Evolutionary conservation across 108 stramenopile genomes (phyloP), one percentile per base, ranked within the genome.

Genomic region (Skeletonema grethae): DNA sequence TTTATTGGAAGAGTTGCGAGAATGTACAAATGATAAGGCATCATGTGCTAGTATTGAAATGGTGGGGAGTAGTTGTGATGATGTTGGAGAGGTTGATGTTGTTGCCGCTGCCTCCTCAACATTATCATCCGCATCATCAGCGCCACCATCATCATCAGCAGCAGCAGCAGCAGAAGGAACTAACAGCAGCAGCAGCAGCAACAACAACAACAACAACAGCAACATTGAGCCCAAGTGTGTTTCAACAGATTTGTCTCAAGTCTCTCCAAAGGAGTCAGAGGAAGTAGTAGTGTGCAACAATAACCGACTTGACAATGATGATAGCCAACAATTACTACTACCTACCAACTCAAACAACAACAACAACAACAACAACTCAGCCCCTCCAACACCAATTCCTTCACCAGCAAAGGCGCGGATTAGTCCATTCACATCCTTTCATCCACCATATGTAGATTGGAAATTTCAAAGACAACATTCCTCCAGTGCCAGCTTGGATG

Each of bases 391-490:
- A 65, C 69, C 64, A 3, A 24, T 48, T 24, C 39, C 72, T 9
- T 69, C 79, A 64, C 63, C 72, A 18, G 36, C 57, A 56, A 66
- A 66, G 25, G 45, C n/a, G 28, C 63, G 30, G 32, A 46, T 13
- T 41, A 61, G 15, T 16, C 45, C 61, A n/a, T 11, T 65, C 11
- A 53, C 68, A 29, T 35, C 57, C 4, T 22, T 63, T 22, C 35
- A 30, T 22, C 64, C 62, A 11, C 58, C 63, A 0, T 69, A 69
- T 22, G 63, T 65, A 6, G 68, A 80, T 59, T 80, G 79, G 79
- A 69, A 73, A 46, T 80, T 80, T 57, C 69, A 62, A 28, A 61
- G 79, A 15, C 79, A 80, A 64, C 35, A 38, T 50, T 80, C 79
- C 2, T 77, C 69, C 4, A 55, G 56, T 24, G n/a, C 63, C 41